Evolutionary conservation across 2,329 filamentous ascomycete species (phyloP).

Genomic region (Thermothelomyces thermophilus): DNA sequence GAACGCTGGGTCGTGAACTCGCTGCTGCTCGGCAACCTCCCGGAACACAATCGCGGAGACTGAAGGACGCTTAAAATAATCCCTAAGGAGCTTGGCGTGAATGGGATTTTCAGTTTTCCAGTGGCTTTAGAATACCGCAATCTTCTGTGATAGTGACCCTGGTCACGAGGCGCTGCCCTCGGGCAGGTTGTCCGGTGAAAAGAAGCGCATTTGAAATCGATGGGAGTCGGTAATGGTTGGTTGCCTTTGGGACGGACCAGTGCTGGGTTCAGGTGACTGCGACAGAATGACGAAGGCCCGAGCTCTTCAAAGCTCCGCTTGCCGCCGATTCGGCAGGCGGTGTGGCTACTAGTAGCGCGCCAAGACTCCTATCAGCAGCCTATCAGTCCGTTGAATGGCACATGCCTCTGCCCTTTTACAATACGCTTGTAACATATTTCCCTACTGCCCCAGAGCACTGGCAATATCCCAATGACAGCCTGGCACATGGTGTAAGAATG

Average conservation of each 20-base stretch:
- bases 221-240: constrained; percentile 5
- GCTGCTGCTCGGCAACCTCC: background rate
- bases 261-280: constrained; percentile 17
- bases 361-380: constrained; percentile 12
- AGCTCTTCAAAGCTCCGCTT: constrained; percentile 6
- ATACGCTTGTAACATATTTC: no score
- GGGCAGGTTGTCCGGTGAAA: constrained; percentile 2
- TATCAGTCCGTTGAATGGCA: background rate
- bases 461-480: no score
- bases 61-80: no score
- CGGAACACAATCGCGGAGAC: no score
- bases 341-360: background rate
- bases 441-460: no score
- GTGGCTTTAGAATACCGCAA: background rate
- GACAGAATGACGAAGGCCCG: constrained; percentile 17
- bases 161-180: constrained; percentile 14
- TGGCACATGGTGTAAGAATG: background rate
- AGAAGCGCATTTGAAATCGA: background rate
- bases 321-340: constrained; percentile 15
- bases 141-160: background rate
- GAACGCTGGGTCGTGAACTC: background rate
- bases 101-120: background rate
- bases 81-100: background rate
- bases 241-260: background rate
- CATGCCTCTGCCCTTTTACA: background rate